Base-by-base conservation (phyloP, 2,329 filamentous ascomycete species). In the Aspergillus tanneri region DNA sequence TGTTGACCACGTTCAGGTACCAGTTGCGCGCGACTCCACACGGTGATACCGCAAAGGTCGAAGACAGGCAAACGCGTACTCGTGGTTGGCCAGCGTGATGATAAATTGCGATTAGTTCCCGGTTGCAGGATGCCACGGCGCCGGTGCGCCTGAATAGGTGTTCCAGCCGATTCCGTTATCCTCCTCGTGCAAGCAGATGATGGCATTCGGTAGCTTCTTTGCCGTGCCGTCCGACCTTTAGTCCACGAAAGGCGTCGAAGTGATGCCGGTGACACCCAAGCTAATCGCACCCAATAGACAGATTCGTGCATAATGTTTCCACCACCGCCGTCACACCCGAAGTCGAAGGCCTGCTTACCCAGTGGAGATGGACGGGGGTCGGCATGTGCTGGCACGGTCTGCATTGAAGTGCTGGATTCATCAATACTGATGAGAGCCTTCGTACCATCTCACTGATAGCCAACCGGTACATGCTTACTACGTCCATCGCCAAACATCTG, bases 21-120 rank as follows among this genome's bases (percentile, higher is more conserved):
- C 90, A 0, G 90, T 95, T 14, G 95, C 83, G 70, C 90, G 87
- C 67, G 95, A 86, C 68, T 95, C 90, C 16, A 91, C n/a, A n/a
- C 85, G 73, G 95, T 90, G 59, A 95, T 85, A 1, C 89, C 92
- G 27, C 90, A 90, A 66, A 92, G 88, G 64, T 90, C 87, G 73
- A 95, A 90, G 85, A 87, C 88, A 93, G 74, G 90, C 84, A 18
- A 82, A 78, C 62, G 83, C 85, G 70, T 96, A 96, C 67, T 96
- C 90, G 72, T 96, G 96, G 76, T 96, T 96, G 25, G 90, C 90
- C 1, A 90, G 90, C 0, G 90, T 96, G 72, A 96, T 95, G 64
- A 95, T 86, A 62, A 95, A 90, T 55, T 89, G 90, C 78, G 65
- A 96, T 79, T 46, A 96, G 81, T 66, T 92, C 93, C 48, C 89